Conservation (phyloP, 805 yeast genomes). For the Saccharomyces paradoxus region DNA sequence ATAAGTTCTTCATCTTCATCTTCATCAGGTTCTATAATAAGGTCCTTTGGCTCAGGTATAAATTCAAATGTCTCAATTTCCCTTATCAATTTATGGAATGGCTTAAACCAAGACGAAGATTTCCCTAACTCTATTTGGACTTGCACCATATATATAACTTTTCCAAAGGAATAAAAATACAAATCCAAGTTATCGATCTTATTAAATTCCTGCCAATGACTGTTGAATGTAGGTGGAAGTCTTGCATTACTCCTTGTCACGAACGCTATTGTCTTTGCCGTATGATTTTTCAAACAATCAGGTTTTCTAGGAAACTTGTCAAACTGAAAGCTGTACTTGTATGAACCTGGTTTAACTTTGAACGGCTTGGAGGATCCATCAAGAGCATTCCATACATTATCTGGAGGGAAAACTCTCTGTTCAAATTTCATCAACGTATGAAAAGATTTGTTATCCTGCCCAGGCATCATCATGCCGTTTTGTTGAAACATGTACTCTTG, state of each 20-base stretch:
- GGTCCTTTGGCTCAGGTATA: conserved; percentile 20
- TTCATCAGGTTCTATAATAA: conserved; percentile 10
- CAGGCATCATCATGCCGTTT: conserved; percentile 21
- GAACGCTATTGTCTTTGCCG: conserved; percentile 15
- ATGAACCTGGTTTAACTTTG: conserved; percentile 23
- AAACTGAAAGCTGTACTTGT: conserved; percentile 22
- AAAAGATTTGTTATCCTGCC: conserved; percentile 21
- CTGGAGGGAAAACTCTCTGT: conserved; percentile 27
- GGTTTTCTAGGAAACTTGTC: conserved; percentile 22
- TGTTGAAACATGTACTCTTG: conserved; percentile 16
- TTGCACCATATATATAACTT: conserved; percentile 22
- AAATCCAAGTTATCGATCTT: conserved; percentile 20
- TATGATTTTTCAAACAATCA: conserved; percentile 20
- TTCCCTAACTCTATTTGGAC: conserved; percentile 25
- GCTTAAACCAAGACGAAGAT: conserved; percentile 23
- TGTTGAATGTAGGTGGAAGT: conserved; percentile 28
- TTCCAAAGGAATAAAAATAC: conserved; percentile 24
- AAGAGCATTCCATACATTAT: conserved; percentile 27
- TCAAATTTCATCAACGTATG: conserved; percentile 19
- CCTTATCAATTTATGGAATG: conserved; percentile 19
- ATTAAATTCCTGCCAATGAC: conserved; percentile 17
- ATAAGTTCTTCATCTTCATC: conserved; percentile 2
- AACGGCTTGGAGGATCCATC: conserved; percentile 25
- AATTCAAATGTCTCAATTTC: conserved; percentile 18
- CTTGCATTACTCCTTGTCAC: conserved; percentile 14